Percentiles rank a stretch among this genome's conserved stretches.
These are phyloP conservation scores for Fremontodendron californicum DNA, from an alignment of 345 rosid genomes.

Conservation along the genomic window DNA sequence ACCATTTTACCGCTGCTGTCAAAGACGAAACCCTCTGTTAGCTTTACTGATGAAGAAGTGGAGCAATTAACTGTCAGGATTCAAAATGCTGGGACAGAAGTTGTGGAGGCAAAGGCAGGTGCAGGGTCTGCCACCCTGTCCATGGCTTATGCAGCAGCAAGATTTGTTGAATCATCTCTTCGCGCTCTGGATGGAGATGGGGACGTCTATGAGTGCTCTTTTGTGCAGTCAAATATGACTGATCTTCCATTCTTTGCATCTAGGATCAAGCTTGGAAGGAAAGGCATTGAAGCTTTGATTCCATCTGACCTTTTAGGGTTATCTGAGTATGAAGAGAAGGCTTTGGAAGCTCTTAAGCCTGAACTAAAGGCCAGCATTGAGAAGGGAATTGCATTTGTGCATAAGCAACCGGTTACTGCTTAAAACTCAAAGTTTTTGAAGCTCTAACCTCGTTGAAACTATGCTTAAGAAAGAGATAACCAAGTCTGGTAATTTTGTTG, in stretches of 20 bases:
- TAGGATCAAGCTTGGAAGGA: conserved; percentile 74
- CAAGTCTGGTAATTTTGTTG: conserved; percentile 11
- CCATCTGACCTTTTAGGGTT: conserved; percentile 66
- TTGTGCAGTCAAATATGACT: conserved; percentile 64
- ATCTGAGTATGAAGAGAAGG: conserved; percentile 76
- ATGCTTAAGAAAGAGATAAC: conserved; percentile 4
- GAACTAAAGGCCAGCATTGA: conserved; percentile 85
- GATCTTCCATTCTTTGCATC: conserved; percentile 93
- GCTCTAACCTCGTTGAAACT: conserved; percentile 9
- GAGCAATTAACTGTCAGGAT: conserved; percentile 74
- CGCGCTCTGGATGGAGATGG: conserved; percentile 90
- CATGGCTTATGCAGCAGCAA: conserved; percentile 96
- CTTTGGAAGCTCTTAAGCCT: conserved; percentile 72
- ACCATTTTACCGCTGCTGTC: conserved; percentile 89
- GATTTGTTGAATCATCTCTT: conserved; percentile 94
- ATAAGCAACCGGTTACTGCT: conserved; percentile 58
- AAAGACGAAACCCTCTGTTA: conserved; percentile 66
- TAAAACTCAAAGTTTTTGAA: conserved; percentile 16
- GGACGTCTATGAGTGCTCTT: conserved; percentile 82
- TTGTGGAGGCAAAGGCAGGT: conserved; percentile 96
- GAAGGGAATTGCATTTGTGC: conserved; percentile 73
- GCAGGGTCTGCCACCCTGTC: conserved; percentile 96
- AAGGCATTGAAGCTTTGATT: conserved; percentile 76
- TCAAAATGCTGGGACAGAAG: conserved; percentile 94
- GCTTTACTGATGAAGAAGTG: conserved; percentile 70